Evolutionary conservation across 2,329 filamentous ascomycete species (phyloP), one percentile per base, ranked within the genome.

Genomic region (Purpureocillium lavendulum): DNA sequence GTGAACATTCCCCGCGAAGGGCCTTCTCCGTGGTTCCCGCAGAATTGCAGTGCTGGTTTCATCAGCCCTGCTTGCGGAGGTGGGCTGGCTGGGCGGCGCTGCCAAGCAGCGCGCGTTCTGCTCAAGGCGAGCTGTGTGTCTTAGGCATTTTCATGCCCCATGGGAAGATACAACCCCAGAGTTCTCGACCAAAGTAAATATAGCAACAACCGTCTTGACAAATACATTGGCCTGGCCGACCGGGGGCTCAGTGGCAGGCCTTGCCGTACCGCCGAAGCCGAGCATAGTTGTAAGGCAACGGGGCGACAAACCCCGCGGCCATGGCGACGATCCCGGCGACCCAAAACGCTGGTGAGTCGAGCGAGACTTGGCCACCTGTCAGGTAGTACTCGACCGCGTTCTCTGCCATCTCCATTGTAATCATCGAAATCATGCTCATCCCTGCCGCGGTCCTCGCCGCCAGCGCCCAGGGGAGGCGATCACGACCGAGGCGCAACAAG

Each of bases 361-460:
- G 51, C 1, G 60, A 55, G 1, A 77, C 66, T 2, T 62, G 49
- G 0, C 73, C 74, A 1, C 72, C 70, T 0, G 73, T 77, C 1
- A 77, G 55, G 41, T 71, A 65, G 41, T 70, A 77, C 43, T 78
- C 74, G 4, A 77, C 72, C 0, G 58, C 43, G 44, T 77, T 77
- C 47, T 77, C 67, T 0, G 67, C 71, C 3, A 61, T 44, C 49
- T 77, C 73, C 73, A 78, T 78, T 0, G 73, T 70, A 2, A 75
- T 9, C 74, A 77, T 77, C 0, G 73, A 77, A 9, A 77, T 67
- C 35, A 75, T 54, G 41, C 73, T 77, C 74, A 77, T 78, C 1
- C 74, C 74, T 16, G 68, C 65, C 0, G 74, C 74, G 0, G 73
- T 77, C 33, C 60, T 68, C 3, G 59, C 62, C 0, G 74, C 73